These are phyloP conservation scores for Panicum hallii DNA, from an alignment of 202 grass and related monocot genomes.

Conservation along the genomic window DNA sequence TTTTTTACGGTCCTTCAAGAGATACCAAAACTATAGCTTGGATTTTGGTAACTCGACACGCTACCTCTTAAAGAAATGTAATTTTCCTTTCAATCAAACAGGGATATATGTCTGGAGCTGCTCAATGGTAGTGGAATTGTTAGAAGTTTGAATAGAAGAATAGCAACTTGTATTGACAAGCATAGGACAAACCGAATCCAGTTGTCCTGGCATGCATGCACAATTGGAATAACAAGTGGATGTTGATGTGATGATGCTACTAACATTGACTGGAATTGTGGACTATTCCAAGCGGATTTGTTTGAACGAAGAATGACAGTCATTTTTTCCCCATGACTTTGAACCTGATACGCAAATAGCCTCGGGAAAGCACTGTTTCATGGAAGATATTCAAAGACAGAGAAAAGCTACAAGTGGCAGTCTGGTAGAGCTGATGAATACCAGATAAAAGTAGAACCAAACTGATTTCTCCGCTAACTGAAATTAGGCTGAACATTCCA, in stretches of 20 bases:
- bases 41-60: neutral
- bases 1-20: neutral
- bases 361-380: neutral
- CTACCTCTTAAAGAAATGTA: neutral
- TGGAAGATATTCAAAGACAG: neutral
- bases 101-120: neutral
- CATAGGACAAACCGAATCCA: neutral
- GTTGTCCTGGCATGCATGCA: neutral
- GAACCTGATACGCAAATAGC: neutral
- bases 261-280: constrained; percentile 27
- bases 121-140: neutral
- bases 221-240: neutral
- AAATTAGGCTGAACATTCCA: neutral
- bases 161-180: neutral
- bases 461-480: neutral
- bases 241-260: constrained; percentile 11
- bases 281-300: constrained; percentile 14
- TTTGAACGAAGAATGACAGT: constrained; percentile 25
- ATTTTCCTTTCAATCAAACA: neutral
- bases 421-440: neutral
- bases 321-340: neutral
- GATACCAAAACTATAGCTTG: neutral
- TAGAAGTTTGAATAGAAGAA: neutral
- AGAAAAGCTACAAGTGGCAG: neutral
- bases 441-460: neutral